phyloP scores from a whole-genome alignment of 2,329 filamentous ascomycete genomes.

The Clarireedia paspali region DNA sequence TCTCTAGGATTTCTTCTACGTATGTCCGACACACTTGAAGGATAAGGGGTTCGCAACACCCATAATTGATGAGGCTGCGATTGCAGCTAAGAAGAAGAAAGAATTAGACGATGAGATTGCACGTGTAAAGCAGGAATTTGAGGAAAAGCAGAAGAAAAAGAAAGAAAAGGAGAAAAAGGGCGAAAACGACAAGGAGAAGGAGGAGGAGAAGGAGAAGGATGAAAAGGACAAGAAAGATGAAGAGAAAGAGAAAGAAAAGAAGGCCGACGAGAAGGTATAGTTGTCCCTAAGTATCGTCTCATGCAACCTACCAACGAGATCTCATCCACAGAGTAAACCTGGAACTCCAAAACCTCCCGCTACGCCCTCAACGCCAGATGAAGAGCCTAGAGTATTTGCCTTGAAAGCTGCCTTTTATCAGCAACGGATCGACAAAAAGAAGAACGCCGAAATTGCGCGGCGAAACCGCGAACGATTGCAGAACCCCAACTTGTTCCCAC shows the following conservation, averaged over 20 bases:
- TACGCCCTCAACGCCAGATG: conserved; percentile 23
- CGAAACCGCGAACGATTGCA: conserved; percentile 73
- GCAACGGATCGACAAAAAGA: conserved; percentile 71
- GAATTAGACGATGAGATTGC: conserved; percentile 60
- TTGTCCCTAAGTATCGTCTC: conserved; percentile 7
- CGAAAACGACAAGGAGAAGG: conserved; percentile 40
- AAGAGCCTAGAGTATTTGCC: conserved; percentile 73
- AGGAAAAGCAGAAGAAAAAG: conserved; percentile 67
- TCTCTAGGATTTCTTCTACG: conserved; percentile 78
- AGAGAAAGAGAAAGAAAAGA: conserved; percentile 36
- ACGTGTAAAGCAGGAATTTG: conserved; percentile 59
- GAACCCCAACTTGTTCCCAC: conserved; percentile 75
- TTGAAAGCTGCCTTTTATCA: conserved; percentile 85
- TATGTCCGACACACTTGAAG: conserved; percentile 75
- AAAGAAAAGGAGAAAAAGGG: conserved; percentile 62
- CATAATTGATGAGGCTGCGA: conserved; percentile 59
- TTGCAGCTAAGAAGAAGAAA: conserved; percentile 51
- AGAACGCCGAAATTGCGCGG: conserved; percentile 70
- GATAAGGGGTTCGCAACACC: conserved; percentile 75
- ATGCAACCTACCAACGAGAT: neutral
- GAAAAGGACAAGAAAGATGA: conserved; percentile 34
- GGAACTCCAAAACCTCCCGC: conserved; percentile 11
- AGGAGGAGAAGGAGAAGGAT: conserved; percentile 38
- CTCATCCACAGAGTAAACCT: conserved; percentile 19
- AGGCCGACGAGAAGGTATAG: conserved; percentile 33